Conservation (phyloP, 2,329 filamentous ascomycete species). For the Orbilia oligospora region DNA sequence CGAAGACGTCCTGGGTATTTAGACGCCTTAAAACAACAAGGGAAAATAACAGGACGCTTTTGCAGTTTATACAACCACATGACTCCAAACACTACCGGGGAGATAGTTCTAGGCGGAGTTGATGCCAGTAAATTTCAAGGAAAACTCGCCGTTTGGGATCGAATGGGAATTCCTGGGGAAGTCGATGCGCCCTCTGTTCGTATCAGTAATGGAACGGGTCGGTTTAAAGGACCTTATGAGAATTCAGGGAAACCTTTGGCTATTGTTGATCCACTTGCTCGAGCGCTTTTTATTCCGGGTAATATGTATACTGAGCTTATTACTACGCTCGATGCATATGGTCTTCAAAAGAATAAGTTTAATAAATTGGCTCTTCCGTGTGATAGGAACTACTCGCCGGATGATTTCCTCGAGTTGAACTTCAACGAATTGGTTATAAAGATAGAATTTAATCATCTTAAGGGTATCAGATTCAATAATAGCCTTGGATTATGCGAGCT, state of each 20-base stretch:
- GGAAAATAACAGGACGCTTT: constrained; percentile 17
- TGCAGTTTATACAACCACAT: constrained; percentile 19
- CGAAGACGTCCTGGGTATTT: constrained; percentile 3
- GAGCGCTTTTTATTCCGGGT: constrained; percentile 7
- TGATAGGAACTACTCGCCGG: not conserved
- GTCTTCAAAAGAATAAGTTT: not conserved
- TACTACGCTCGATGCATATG: not conserved
- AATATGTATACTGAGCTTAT: constrained; percentile 16
- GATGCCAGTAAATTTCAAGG: constrained; percentile 15
- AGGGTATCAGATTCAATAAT: not conserved
- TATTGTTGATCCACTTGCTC: constrained; percentile 18
- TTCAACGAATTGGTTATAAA: constrained; percentile 2
- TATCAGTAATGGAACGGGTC: not conserved
- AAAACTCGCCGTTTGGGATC: not conserved
- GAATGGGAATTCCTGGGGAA: not conserved
- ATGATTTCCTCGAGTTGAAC: not conserved
- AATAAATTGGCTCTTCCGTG: constrained; percentile 3
- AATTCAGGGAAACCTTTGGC: constrained; percentile 11
- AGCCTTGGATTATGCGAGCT: constrained; percentile 7
- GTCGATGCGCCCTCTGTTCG: constrained; percentile 6
- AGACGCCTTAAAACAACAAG: constrained; percentile 19
- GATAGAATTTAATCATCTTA: constrained; percentile 19
- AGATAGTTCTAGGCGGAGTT: constrained; percentile 19
- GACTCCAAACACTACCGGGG: not conserved
- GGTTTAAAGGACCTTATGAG: not conserved